Conservation (phyloP, 2,329 filamentous ascomycete species). For the Aschersonia sp. region DNA sequence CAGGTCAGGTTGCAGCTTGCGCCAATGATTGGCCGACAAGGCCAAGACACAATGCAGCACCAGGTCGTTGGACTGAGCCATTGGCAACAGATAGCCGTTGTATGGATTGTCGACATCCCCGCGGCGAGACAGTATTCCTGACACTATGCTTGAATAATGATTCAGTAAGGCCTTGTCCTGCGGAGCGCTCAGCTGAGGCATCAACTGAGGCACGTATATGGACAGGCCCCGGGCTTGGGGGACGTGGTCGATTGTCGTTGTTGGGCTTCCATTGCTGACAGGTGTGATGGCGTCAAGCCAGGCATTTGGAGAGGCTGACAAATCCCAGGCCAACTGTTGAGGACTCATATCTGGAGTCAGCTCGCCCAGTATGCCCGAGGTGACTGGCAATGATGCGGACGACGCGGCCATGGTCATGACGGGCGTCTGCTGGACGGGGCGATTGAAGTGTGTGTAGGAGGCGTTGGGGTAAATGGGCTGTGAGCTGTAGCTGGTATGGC, state of each 20-base stretch:
- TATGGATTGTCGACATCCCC: slow-evolving; percentile 15
- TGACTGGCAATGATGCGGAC: slow-evolving; percentile 3
- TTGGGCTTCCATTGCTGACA: slow-evolving; percentile 10
- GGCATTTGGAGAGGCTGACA: slow-evolving; percentile 7
- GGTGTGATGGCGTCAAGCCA: slow-evolving; percentile 13
- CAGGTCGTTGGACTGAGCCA: slow-evolving; percentile 17
- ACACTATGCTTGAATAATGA: slow-evolving; percentile 19
- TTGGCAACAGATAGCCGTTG: slow-evolving; percentile 16
- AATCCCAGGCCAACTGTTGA: slow-evolving; percentile 9
- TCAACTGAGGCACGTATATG: slow-evolving; percentile 14
- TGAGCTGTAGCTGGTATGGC: slow-evolving; percentile 2
- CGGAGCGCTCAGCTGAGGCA: slow-evolving; percentile 14
- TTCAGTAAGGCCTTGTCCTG: slow-evolving; percentile 18
- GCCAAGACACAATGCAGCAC: slow-evolving; percentile 19
- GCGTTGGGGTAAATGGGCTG: background rate
- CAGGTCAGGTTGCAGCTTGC: slow-evolving; percentile 16
- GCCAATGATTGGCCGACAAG: slow-evolving; percentile 19
- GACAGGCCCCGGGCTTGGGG: slow-evolving; percentile 9
- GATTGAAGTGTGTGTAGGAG: slow-evolving; percentile 2
- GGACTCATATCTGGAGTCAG: slow-evolving; percentile 8
- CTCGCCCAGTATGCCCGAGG: slow-evolving; percentile 4
- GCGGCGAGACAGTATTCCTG: slow-evolving; percentile 16
- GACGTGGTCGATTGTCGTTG: slow-evolving; percentile 8
- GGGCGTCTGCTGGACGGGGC: slow-evolving; percentile 1
- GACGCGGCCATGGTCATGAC: slow-evolving; percentile 3